Evolutionary conservation across 805 yeast genomes (phyloP).

Genomic region (Metschnikowia kofuensis): DNA sequence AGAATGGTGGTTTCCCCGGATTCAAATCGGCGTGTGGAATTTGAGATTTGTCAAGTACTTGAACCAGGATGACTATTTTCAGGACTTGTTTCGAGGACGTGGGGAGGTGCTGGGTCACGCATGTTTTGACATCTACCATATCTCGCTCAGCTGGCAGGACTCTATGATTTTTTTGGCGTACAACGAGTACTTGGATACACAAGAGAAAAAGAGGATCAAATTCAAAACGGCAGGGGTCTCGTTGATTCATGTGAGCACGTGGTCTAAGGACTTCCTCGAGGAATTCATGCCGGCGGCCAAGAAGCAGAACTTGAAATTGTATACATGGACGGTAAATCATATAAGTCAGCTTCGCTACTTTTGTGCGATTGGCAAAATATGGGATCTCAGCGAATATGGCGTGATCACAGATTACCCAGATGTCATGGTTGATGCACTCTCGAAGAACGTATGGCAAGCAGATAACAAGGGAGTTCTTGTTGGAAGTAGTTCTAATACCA

Average conservation of each 20-base stretch:
- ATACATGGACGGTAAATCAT: constrained; percentile 41
- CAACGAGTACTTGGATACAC: constrained; percentile 31
- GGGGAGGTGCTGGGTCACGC: constrained; percentile 14
- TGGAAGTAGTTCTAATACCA: not conserved
- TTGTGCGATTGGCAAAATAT: constrained; percentile 22
- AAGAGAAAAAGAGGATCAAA: constrained; percentile 14
- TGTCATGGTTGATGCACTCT: constrained; percentile 22
- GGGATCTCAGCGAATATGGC: constrained; percentile 31
- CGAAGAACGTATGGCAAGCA: not conserved
- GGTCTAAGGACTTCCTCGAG: constrained; percentile 34
- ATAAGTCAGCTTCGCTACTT: constrained; percentile 35
- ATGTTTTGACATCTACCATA: constrained; percentile 36
- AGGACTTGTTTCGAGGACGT: constrained; percentile 16
- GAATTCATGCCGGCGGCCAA: constrained; percentile 36
- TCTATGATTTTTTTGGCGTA: constrained; percentile 33
- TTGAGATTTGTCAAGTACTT: constrained; percentile 35
- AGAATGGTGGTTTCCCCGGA: constrained; percentile 36
- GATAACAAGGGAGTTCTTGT: not conserved
- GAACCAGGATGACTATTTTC: constrained; percentile 39
- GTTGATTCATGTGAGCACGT: constrained; percentile 35
- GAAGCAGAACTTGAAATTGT: constrained; percentile 30
- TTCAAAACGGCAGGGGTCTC: constrained; percentile 36
- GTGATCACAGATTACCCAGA: constrained; percentile 38
- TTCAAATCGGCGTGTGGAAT: constrained; percentile 43
- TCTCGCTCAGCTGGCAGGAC: constrained; percentile 33